Evolutionary conservation across 2,329 filamentous ascomycete species (phyloP).

Genomic region (Alternaria atra): DNA sequence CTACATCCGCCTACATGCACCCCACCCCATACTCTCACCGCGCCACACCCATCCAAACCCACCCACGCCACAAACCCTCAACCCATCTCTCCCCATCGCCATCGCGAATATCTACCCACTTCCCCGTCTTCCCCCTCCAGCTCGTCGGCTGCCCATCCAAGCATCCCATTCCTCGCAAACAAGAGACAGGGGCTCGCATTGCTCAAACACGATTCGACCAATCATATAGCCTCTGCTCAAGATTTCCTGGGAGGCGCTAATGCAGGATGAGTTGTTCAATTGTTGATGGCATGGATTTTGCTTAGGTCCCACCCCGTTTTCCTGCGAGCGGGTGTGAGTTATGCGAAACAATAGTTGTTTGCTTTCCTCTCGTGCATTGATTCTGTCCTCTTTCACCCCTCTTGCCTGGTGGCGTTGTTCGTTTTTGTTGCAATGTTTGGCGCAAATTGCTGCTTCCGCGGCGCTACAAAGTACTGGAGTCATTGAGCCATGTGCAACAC

Average conservation of each 20-base stretch:
- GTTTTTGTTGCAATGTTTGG: conserved; percentile 2
- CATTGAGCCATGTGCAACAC: conserved; percentile 4
- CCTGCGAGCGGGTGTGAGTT: conserved; percentile 25
- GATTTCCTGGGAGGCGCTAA: conserved; percentile 47
- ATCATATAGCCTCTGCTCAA: conserved; percentile 27
- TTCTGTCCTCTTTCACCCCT: conserved; percentile 1
- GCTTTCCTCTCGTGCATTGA: conserved; percentile 13
- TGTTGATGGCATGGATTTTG: conserved; percentile 37
- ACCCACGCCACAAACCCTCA: background rate
- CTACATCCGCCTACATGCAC: background rate
- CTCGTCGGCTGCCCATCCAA: conserved; percentile 12
- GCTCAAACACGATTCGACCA: conserved; percentile 23
- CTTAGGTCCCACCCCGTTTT: conserved; percentile 30
- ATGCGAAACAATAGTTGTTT: conserved; percentile 40
- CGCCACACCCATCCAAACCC: background rate
- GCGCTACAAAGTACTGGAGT: background rate
- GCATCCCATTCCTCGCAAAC: conserved; percentile 5
- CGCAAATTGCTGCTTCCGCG: background rate
- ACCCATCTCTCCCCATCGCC: background rate
- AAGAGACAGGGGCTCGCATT: conserved; percentile 10
- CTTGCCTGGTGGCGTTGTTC: background rate
- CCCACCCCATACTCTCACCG: background rate
- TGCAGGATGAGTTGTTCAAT: conserved; percentile 52
- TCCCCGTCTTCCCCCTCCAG: conserved; percentile 11
- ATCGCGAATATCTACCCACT: conserved; percentile 10